Percentiles rank a stretch among this genome's conserved stretches.
Conservation (phyloP, 306 rosid genomes). For the Rosa persica region DNA sequence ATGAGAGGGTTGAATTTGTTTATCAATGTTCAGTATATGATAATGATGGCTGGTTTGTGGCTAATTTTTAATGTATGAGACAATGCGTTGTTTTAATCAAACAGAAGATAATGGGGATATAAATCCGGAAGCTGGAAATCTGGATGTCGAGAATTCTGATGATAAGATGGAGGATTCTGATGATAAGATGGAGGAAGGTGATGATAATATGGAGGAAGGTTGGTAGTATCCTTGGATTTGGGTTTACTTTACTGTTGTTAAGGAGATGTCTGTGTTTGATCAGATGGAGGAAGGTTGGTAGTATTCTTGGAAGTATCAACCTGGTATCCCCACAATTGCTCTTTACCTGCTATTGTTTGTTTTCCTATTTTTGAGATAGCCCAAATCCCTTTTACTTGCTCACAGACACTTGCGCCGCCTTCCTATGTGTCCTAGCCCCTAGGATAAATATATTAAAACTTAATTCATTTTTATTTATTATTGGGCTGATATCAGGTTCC, state of each 20-base stretch:
- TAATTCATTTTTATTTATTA: not conserved
- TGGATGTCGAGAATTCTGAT: conserved; percentile 45
- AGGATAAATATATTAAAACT: not conserved
- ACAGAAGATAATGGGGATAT: conserved; percentile 69
- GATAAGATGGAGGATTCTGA: conserved; percentile 72
- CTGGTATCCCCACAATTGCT: not conserved
- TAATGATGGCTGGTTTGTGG: conserved; percentile 3
- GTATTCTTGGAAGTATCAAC: not conserved
- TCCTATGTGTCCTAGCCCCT: not conserved
- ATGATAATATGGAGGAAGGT: conserved; percentile 76
- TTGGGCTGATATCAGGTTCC: conserved; percentile 47
- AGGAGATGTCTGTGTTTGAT: not conserved
- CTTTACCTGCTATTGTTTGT: not conserved
- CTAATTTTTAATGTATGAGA: conserved; percentile 28
- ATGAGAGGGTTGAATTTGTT: conserved; percentile 12
- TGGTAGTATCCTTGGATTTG: conserved; percentile 36
- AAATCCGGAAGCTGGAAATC: conserved; percentile 53
- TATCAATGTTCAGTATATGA: not conserved
- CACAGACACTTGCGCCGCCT: not conserved
- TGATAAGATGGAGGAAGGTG: conserved; percentile 72
- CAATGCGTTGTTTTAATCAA: conserved; percentile 25
- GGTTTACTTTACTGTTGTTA: not conserved
- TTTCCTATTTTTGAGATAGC: not conserved
- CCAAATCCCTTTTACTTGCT: not conserved
- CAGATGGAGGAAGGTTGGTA: not conserved